A percentile compares a stretch with the other conserved stretches of the same genome.
phyloP scores from a whole-genome alignment of 495 filamentous ascomycete genomes.

The Pyronema omphalodes region DNA sequence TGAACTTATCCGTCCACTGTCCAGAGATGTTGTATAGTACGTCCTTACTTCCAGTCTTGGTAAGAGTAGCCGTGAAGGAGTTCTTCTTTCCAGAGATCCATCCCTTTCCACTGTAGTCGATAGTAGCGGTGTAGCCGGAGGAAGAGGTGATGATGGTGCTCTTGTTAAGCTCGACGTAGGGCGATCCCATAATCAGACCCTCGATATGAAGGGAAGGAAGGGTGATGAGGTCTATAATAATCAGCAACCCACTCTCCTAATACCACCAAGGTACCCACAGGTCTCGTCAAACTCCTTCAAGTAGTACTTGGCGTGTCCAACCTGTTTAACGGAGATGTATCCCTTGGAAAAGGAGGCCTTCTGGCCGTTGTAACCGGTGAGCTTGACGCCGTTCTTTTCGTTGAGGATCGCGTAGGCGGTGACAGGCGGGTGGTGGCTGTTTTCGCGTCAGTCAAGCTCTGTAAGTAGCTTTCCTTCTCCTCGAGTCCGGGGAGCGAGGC shows the following conservation, averaged over 20 bases:
- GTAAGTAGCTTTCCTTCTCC: background rate
- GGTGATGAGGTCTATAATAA: slow-evolving; percentile 50
- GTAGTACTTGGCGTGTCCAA: slow-evolving; percentile 59
- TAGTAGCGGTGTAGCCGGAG: slow-evolving; percentile 74
- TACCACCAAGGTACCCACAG: slow-evolving; percentile 15
- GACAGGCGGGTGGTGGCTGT: slow-evolving; percentile 88
- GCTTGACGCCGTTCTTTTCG: slow-evolving; percentile 58
- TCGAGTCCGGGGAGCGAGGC: too few species aligned
- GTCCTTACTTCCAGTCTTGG: slow-evolving; percentile 54
- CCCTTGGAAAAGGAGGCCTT: slow-evolving; percentile 73
- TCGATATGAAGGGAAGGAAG: slow-evolving; percentile 87
- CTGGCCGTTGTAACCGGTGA: slow-evolving; percentile 95
- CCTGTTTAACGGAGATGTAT: slow-evolving; percentile 89
- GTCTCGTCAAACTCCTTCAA: slow-evolving; percentile 33
- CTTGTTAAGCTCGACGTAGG: slow-evolving; percentile 78
- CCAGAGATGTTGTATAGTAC: slow-evolving; percentile 71
- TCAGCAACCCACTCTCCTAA: background rate
- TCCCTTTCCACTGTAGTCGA: slow-evolving; percentile 81
- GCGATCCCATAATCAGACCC: slow-evolving; percentile 74
- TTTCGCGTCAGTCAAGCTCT: slow-evolving; percentile 8
- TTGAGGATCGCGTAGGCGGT: slow-evolving; percentile 91
- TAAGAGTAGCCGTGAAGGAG: slow-evolving; percentile 60
- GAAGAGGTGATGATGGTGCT: slow-evolving; percentile 66
- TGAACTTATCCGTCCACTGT: slow-evolving; percentile 77
- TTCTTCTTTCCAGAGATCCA: slow-evolving; percentile 96